Base-by-base conservation (phyloP, 2,329 filamentous ascomycete species). In the Penicillium sp. region DNA sequence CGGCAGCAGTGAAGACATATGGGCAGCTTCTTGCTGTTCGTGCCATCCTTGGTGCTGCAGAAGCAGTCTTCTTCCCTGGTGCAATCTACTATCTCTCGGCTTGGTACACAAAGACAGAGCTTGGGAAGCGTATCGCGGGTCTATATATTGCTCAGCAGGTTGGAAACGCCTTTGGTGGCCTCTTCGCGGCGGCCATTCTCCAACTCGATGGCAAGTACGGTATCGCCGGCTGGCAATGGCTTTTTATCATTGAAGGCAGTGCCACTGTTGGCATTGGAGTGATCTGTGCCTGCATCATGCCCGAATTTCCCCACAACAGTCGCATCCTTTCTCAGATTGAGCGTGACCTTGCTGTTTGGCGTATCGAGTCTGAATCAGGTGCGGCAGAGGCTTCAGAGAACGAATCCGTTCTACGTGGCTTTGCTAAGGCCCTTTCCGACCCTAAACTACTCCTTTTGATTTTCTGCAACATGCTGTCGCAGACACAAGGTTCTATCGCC, bases 41-140 rank as follows among this genome's bases (percentile, higher is more conserved):
- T 5, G 86, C 87, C 68, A 80, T 85, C 62, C 71, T 87, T 0
- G 85, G 85, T 3, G 84, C 85, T 55, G 73, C 86, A 46, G 85
- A 87, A 68, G 86, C 86, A 0, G 84, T 85, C 1, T 83, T 82
- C 67, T 83, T 84, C 62, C 77, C 77, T 0, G 78, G 76, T 0
- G 72, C 71, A 0, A 64, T 78, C 1, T 77, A 72, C 51, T 75
- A 68, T 24, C 60, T 78, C 0, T 74, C 71, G 0, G 59, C 70
- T 1, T 79, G 75, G 63, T 79, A 79, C 49, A 78, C 71, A 5
- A 66, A 73, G 9, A 69, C 13, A 2, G 65, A 68, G 28, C 56
- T 68, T 1, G 70, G 52, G 52, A 66, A 66, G 42, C 62, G 69
- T n/a, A 70, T 67, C 19, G 68, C 69, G 4, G 64, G 64, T 11